Evolutionary conservation across 345 rosid species (phyloP), one percentile per base, ranked within the genome.

Genomic region (Gossypium ekmanianum): DNA sequence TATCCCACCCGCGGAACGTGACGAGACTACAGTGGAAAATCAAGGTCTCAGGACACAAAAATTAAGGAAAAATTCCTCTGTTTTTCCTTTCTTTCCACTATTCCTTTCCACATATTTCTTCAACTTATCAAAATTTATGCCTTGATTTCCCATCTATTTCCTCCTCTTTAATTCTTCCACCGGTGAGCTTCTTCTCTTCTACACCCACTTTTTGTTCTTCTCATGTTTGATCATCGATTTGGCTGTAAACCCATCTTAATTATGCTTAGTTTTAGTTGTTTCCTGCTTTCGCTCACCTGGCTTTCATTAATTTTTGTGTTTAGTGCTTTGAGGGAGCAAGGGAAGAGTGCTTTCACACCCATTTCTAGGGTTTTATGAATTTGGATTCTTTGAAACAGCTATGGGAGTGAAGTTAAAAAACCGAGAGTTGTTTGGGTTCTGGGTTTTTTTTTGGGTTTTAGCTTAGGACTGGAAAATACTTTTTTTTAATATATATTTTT

Each of bases 91-190:
- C 41, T 76, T 22, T 29, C 51, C 16, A 27, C 75, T 67, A 47
- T 57, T 73, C 24, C 48, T 70, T 73, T 75, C 77, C 80, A 64
- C 79, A 34, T 75, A 75, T 73, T 81, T 70, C 66, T 66, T 66
- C 74, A 48, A 63, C 80, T 71, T n/a, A 75, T 59, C 7, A 2
- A 22, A 44, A 39, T 81, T 73, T 61, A 81, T 84, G 81, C 74
- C 80, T 67, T 50, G 24, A 18, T 13, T 55, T 18, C 2, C 51
- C 22, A 54, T 52, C 41, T 56, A 44, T 18, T 26, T 48, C 4
- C 69, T 54, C 17, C 69, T 54, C 17, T 61, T 8, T 47, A 51
- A 54, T 56, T 73, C 50, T 52, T 51, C 34, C 52, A 26, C 75
- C 29, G 20, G 85, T 80, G 76, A 73, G 85, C 81, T 44, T 66